Conservation (phyloP, 352 stramenopile species). For the Pythium folliculosum region DNA sequence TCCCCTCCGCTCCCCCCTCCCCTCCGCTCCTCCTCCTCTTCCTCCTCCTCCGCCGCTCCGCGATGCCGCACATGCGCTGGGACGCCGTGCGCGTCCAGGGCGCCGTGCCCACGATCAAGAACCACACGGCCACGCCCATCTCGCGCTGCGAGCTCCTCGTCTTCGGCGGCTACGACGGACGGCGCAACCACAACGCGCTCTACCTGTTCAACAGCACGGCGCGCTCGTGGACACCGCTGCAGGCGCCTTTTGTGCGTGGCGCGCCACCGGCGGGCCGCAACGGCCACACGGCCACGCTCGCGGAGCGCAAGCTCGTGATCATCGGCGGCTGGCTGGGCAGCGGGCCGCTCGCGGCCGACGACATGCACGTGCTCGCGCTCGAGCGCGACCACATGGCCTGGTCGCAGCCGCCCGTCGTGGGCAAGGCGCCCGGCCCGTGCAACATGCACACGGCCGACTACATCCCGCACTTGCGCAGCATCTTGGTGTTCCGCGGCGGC, state of each 20-base stretch:
- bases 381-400: constrained; percentile 53
- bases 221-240: constrained; percentile 64
- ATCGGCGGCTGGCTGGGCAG: constrained; percentile 94
- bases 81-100: constrained; percentile 45
- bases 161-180: constrained; percentile 95
- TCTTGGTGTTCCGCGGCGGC: constrained; percentile 94
- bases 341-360: constrained; percentile 89
- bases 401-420: constrained; percentile 48
- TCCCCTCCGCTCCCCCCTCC: not conserved
- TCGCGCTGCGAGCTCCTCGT: constrained; percentile 62
- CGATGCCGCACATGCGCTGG: constrained; percentile 69
- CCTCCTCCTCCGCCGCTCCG: not conserved
- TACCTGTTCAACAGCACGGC: constrained; percentile 87
- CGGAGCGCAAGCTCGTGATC: constrained; percentile 89
- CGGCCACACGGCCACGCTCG: constrained; percentile 94
- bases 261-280: constrained; percentile 87
- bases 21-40: not conserved
- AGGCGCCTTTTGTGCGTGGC: constrained; percentile 41
- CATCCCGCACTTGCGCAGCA: constrained; percentile 71
- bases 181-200: constrained; percentile 94
- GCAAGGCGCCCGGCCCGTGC: constrained; percentile 82
- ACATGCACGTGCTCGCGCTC: constrained; percentile 93
- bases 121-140: constrained; percentile 78
- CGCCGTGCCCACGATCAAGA: constrained; percentile 80
- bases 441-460: constrained; percentile 99